Evolutionary conservation across 768 basidiomycete genomes (phyloP), one percentile per base, ranked within the genome.

Genomic region (Auriculariales sp.): DNA sequence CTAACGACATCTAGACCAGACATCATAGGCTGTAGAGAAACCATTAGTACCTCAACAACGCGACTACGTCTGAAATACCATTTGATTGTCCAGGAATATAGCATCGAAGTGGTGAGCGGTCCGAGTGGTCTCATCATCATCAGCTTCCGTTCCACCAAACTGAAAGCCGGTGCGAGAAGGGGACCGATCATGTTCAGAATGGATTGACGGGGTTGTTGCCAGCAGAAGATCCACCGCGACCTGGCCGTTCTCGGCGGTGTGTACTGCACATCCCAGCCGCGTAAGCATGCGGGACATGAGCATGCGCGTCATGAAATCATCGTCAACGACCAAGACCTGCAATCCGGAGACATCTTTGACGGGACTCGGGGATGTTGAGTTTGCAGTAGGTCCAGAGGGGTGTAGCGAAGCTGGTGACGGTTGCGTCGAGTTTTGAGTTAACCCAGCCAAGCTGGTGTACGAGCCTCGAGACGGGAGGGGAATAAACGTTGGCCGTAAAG

Each of bases 211-310:
- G 12, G 39, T 44, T 9, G 39, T 9, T 19, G 39, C 77, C 5
- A 84, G 56, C 29, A 88, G 78, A 71, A 84, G 70, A 52, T 84
- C 76, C 48, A 90, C 64, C 17, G 86, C 87, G 30, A 80, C 61
- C 58, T 82, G 75, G 4, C 90, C 90, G 58, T 93, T 90, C 66
- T 91, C 85, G 9, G 90, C 89, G 14, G 77, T 78, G 12, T 75
- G 68, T n/a, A 91, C 87, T 27, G 62, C 62, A 61, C 87, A 90
- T 1, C 89, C 87, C 2, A 91, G 68, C 31, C 87, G 72, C 19
- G 75, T 74, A 35, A 92, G 68, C 62, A 88, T 75, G 24, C 87
- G 73, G 53, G 71, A 74, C 89, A 92, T n/a, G 52, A 92, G 66
- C 47, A 73, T 79, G 46, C 89, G 74, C 47, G 90, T 91, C 49